A percentile compares a stretch with the other conserved stretches of the same genome.
Conservation (phyloP, 441 rosid genomes). For the Populus hybrid region DNA sequence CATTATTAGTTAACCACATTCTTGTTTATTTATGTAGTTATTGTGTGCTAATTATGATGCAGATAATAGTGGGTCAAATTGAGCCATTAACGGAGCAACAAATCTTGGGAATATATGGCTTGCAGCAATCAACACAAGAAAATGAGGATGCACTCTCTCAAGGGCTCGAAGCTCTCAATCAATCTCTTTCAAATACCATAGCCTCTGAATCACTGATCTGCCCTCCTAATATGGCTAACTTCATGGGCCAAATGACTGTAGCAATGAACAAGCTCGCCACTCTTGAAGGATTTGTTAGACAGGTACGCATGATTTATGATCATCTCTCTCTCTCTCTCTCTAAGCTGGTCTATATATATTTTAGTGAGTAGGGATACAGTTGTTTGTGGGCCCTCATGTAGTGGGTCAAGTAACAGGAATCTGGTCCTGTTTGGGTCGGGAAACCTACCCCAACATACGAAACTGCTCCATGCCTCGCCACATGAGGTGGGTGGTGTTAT, state of each 20-base stretch:
- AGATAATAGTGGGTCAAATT: slow-evolving; percentile 68
- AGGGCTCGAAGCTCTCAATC: slow-evolving; percentile 82
- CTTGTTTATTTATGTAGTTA: background rate
- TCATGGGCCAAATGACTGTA: slow-evolving; percentile 92
- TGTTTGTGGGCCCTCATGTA: slow-evolving; percentile 11
- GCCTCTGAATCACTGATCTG: slow-evolving; percentile 72
- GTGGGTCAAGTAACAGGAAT: slow-evolving; percentile 23
- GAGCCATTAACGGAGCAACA: slow-evolving; percentile 93
- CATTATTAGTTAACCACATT: background rate
- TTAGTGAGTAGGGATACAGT: background rate
- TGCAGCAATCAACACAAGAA: slow-evolving; percentile 89
- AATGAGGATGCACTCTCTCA: slow-evolving; percentile 94
- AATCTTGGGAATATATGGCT: slow-evolving; percentile 71
- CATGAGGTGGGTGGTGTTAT: slow-evolving; percentile 9
- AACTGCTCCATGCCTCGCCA: slow-evolving; percentile 32
- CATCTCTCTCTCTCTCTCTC: background rate
- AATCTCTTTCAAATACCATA: slow-evolving; percentile 80
- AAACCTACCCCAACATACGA: slow-evolving; percentile 31
- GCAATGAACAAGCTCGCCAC: slow-evolving; percentile 94
- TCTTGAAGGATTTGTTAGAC: slow-evolving; percentile 83
- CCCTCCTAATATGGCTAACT: slow-evolving; percentile 83
- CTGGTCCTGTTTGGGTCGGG: slow-evolving; percentile 21
- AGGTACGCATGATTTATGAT: slow-evolving; percentile 39
- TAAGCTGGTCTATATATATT: background rate
- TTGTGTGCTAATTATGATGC: background rate